Evolutionary conservation across 345 rosid species (phyloP).

Genomic region (Alliaria petiolata): DNA sequence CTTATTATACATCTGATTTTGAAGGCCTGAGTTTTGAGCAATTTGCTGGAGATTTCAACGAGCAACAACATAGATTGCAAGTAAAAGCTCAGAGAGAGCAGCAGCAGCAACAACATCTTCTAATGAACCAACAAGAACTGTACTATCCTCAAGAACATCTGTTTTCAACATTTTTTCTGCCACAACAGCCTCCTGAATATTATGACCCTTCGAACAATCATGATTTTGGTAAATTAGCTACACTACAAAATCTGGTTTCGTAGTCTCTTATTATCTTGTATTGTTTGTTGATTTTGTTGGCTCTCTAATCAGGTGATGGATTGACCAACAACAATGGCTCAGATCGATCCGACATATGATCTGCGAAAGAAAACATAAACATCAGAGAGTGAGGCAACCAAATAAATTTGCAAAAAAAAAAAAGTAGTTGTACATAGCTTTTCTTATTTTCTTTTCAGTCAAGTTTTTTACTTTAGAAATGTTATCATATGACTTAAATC

Average conservation of each 20-base stretch:
- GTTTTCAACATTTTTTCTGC: background rate
- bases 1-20: background rate
- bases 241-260: background rate
- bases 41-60: background rate
- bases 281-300: too few species aligned
- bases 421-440: too few species aligned
- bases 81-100: background rate
- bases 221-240: background rate
- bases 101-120: background rate
- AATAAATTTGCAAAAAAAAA: too few species aligned
- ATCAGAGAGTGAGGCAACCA: background rate
- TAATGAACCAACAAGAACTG: background rate
- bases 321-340: background rate
- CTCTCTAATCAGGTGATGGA: background rate
- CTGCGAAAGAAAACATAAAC: background rate
- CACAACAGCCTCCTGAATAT: too few species aligned
- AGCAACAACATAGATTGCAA: background rate
- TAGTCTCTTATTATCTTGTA: too few species aligned
- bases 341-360: background rate
- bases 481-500: too few species aligned
- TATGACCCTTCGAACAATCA: background rate
- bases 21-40: background rate
- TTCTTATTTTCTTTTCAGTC: too few species aligned
- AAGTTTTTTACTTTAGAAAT: too few species aligned
- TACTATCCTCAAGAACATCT: background rate